These are phyloP conservation scores for Avicennia marina DNA, from an alignment of 257 asterid genomes.

Conservation along the genomic window DNA sequence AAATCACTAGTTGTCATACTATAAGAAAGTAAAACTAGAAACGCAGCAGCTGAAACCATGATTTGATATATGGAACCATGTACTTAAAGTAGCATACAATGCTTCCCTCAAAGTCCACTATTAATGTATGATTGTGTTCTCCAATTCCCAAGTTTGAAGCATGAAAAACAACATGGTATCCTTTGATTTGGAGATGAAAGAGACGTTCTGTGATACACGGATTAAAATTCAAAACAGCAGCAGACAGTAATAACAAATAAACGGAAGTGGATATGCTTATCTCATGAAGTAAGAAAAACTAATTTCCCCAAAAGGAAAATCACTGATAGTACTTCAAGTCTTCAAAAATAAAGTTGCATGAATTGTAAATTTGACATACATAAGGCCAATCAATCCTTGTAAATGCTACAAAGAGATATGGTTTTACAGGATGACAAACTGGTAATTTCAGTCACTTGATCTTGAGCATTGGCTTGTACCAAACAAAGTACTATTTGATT, in stretches of 20 bases:
- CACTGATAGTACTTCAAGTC: background rate
- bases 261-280: background rate
- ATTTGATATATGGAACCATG: background rate
- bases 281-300: background rate
- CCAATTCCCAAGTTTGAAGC: background rate
- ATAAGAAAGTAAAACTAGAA: background rate
- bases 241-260: background rate
- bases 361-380: background rate
- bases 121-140: background rate
- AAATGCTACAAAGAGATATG: background rate
- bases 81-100: background rate
- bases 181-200: background rate
- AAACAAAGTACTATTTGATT: background rate
- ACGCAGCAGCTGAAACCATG: background rate
- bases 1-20: background rate
- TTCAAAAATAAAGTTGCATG: background rate
- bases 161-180: background rate
- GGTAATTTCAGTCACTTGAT: background rate
- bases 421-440: background rate
- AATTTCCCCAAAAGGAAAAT: background rate
- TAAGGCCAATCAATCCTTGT: background rate
- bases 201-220: background rate
- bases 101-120: background rate
- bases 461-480: background rate
- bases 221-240: background rate